These are phyloP conservation scores for Pseudopithomyces chartarum DNA, from an alignment of 2,329 filamentous ascomycete genomes.

Conservation along the genomic window DNA sequence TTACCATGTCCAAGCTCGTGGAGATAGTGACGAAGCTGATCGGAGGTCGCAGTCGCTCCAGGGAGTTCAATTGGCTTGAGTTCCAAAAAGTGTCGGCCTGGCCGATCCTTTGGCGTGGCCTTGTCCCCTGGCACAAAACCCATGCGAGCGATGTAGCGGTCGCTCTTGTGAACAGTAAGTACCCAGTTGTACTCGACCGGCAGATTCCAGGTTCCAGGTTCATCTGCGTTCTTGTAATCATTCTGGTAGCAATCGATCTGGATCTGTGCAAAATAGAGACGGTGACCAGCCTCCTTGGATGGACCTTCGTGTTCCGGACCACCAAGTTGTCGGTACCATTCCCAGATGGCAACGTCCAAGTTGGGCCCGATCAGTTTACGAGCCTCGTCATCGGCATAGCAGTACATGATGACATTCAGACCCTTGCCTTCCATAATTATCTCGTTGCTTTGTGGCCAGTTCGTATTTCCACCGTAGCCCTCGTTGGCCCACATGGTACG, in stretches of 20 bases:
- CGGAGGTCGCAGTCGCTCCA: not conserved
- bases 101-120: not conserved
- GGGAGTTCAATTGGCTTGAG: not conserved
- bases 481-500: no score
- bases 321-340: not conserved
- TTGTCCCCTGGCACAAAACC: not conserved
- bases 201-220: not conserved
- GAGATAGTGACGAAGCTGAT: not conserved
- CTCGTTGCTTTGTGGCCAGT: no score
- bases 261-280: not conserved
- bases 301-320: not conserved
- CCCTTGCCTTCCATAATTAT: no score
- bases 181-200: not conserved
- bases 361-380: no score
- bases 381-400: no score
- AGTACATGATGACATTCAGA: no score
- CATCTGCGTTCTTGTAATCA: not conserved
- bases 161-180: not conserved
- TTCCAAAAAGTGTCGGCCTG: not conserved
- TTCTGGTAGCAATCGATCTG: not conserved
- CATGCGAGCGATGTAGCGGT: not conserved
- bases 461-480: no score
- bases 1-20: not conserved
- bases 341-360: not conserved
- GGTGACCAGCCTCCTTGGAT: not conserved